Conservation (phyloP, 805 yeast species). For the Ogataea nakhonphanomensis region DNA sequence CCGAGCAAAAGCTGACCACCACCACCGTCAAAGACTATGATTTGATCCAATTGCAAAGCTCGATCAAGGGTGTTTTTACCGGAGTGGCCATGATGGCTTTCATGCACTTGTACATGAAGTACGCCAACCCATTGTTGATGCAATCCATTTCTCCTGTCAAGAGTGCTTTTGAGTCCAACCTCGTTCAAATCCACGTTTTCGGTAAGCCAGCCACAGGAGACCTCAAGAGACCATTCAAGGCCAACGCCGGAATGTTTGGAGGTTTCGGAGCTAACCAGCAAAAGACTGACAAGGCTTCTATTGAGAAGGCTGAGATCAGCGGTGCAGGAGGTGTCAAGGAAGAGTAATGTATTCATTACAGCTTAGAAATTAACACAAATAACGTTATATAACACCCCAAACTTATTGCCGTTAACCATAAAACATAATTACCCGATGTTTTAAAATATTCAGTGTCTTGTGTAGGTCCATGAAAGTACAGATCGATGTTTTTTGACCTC, state of each 20-base stretch:
- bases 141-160: slow-evolving; percentile 90
- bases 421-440: slow-evolving; percentile 61
- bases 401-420: slow-evolving; percentile 50
- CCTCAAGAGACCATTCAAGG: slow-evolving; percentile 94
- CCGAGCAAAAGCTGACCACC: slow-evolving; percentile 71
- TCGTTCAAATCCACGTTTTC: slow-evolving; percentile 86
- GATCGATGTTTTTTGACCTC: slow-evolving; percentile 30
- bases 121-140: slow-evolving; percentile 94
- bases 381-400: slow-evolving; percentile 48
- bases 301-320: slow-evolving; percentile 77
- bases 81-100: slow-evolving; percentile 95
- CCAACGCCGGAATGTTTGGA: slow-evolving; percentile 70
- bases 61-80: slow-evolving; percentile 80
- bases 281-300: slow-evolving; percentile 83
- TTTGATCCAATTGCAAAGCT: slow-evolving; percentile 74
- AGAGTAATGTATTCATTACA: slow-evolving; percentile 48
- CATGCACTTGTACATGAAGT: slow-evolving; percentile 97
- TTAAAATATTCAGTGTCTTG: slow-evolving; percentile 36
- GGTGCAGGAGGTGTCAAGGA: slow-evolving; percentile 89
- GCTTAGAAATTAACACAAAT: slow-evolving; percentile 45
- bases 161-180: slow-evolving; percentile 83
- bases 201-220: slow-evolving; percentile 83
- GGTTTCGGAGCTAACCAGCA: slow-evolving; percentile 38
- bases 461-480: slow-evolving; percentile 28
- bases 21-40: slow-evolving; percentile 96